Evolutionary conservation across 2,329 filamentous ascomycete species (phyloP).

Genomic region (Aspergillus aculeatinus): DNA sequence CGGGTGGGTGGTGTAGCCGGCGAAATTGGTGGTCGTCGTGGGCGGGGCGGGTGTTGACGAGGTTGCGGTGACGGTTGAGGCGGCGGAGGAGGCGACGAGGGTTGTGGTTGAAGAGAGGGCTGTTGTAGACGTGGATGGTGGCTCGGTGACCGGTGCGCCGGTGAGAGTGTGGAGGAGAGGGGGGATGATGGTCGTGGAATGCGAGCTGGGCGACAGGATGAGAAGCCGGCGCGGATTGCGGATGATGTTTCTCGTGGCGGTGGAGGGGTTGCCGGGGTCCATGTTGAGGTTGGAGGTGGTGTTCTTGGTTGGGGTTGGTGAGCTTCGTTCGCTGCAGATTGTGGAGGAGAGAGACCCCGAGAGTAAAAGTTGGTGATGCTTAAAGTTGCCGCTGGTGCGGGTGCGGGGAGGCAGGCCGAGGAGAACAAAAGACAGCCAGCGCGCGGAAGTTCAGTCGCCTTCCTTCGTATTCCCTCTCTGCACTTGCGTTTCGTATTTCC

Average conservation of each 20-base stretch:
- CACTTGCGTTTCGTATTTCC: neutral
- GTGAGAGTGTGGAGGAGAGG: slow-evolving; percentile 39
- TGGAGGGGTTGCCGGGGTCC: neutral
- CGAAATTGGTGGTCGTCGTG: slow-evolving; percentile 35
- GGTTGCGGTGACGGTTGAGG: neutral
- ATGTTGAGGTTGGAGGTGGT: neutral
- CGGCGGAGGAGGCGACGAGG: slow-evolving; percentile 1
- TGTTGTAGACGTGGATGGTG: slow-evolving; percentile 37
- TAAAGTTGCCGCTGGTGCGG: slow-evolving; percentile 7
- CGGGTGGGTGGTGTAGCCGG: slow-evolving; percentile 48
- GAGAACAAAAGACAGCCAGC: slow-evolving; percentile 7
- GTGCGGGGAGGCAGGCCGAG: neutral
- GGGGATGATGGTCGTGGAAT: slow-evolving; percentile 38
- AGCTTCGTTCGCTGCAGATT: neutral
- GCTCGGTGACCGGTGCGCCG: slow-evolving; percentile 28
- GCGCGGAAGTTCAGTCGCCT: slow-evolving; percentile 11
- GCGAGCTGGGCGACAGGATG: slow-evolving; percentile 39
- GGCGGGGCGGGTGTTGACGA: slow-evolving; percentile 10
- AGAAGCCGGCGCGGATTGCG: slow-evolving; percentile 43
- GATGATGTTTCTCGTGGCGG: slow-evolving; percentile 19
- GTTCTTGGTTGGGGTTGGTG: neutral
- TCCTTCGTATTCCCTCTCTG: neutral
- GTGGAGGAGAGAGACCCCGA: neutral
- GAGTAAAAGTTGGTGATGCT: neutral
- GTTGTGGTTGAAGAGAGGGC: slow-evolving; percentile 40